These are phyloP conservation scores for Epichloe amarillans DNA, from an alignment of 2,329 filamentous ascomycete species.

Conservation along the genomic window DNA sequence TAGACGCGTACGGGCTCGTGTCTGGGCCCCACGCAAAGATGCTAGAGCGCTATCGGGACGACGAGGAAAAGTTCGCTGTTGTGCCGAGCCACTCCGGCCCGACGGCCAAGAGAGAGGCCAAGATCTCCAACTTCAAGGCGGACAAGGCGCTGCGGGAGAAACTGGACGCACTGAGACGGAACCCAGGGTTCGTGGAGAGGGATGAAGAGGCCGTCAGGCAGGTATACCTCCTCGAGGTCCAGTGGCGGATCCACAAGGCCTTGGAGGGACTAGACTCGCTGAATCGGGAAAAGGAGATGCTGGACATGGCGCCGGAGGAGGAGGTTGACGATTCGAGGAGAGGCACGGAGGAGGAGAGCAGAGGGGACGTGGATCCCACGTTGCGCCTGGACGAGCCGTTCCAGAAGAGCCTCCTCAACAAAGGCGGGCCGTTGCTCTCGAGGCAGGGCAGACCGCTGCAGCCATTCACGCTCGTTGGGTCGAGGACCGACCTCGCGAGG, in stretches of 20 bases:
- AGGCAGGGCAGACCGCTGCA: constrained; percentile 72
- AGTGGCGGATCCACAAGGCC: constrained; percentile 61
- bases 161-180: constrained; percentile 45
- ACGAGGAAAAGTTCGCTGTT: constrained; percentile 59
- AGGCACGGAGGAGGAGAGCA: constrained; percentile 20
- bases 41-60: constrained; percentile 60
- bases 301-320: constrained; percentile 55
- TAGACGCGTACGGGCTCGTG: constrained; percentile 70
- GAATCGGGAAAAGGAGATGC: constrained; percentile 70
- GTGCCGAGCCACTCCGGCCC: constrained; percentile 45
- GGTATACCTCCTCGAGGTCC: constrained; percentile 63
- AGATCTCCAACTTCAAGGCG: constrained; percentile 72
- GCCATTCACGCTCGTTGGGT: constrained; percentile 77
- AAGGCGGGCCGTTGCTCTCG: constrained; percentile 61
- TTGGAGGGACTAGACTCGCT: constrained; percentile 83
- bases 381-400: constrained; percentile 60
- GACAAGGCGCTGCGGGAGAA: constrained; percentile 78
- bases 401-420: constrained; percentile 29
- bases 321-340: constrained; percentile 26
- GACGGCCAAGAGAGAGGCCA: constrained; percentile 60
- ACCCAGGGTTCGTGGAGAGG: constrained; percentile 39
- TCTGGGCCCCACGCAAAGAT: constrained; percentile 50
- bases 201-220: constrained; percentile 79
- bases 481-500: constrained; percentile 58
- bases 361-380: constrained; percentile 29